Evolutionary conservation across 305 asterid genomes (phyloP).

Genomic region (Fraxinus sp.): DNA sequence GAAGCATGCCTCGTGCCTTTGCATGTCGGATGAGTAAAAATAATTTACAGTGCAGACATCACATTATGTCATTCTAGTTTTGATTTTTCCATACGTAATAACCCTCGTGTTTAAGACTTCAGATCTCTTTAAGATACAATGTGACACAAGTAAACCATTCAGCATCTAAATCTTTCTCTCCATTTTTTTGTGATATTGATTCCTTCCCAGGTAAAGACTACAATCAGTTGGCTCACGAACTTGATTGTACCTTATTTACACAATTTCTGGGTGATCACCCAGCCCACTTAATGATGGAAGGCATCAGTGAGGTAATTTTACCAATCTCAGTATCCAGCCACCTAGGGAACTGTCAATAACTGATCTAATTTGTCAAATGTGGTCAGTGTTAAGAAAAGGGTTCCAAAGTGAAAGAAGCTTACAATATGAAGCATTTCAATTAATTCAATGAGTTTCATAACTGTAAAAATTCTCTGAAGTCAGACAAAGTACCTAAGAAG

Average conservation of each 20-base stretch:
- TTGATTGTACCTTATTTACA: background rate
- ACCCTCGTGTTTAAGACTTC: background rate
- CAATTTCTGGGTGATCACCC: background rate
- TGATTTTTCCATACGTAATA: background rate
- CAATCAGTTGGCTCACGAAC: background rate
- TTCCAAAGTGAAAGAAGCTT: background rate
- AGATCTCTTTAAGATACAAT: background rate
- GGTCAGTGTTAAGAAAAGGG: background rate
- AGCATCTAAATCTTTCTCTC: background rate
- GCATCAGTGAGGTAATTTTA: background rate
- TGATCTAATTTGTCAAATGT: background rate
- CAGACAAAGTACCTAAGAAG: background rate
- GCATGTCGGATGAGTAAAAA: background rate
- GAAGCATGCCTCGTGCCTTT: background rate
- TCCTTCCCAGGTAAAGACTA: background rate
- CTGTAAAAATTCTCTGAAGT: background rate
- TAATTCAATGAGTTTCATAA: background rate
- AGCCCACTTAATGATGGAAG: background rate
- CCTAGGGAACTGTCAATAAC: background rate
- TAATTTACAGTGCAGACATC: background rate
- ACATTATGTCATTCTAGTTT: background rate
- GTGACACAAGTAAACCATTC: background rate
- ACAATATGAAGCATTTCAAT: background rate
- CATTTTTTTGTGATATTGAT: background rate
- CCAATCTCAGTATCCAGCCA: background rate